Base-by-base conservation (phyloP, 495 filamentous ascomycete genomes). In the Lichina pygmaea region DNA sequence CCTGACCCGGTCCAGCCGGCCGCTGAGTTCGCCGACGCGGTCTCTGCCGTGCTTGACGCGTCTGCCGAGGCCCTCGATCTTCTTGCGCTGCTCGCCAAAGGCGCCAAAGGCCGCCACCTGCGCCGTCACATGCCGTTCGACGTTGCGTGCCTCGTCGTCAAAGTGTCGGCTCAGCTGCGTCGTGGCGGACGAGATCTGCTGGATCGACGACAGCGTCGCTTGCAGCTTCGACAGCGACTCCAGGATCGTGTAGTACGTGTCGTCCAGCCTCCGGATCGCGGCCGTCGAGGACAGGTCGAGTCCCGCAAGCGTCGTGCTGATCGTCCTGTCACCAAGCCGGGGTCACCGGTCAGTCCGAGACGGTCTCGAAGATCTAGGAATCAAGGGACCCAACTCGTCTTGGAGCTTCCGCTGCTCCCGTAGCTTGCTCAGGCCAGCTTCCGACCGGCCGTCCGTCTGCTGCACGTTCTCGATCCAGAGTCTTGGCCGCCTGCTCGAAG, bases 191-290 rank as follows among this genome's bases (percentile, higher is more conserved):
- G 76, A 72, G 5, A 94, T 68, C 43, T 80, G 71, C 49, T 79
- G 73, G 15, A 94, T 68, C 5, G 66, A 71, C 2, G 61, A 49
- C 17, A 92, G 70, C 2, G 76, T 82, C 44, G 66, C 63, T 44
- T 77, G 73, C 33, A 94, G 62, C 0, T 71, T 58, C 40, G 71
- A 67, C 33, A 86, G 64, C 48, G 79, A 86, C 54, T 86, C 78
- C 12, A 89, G 65, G 6, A 94, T 66, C 5, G 77, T 74, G 53
- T 86, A 85, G 61, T 92, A 92, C 0, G 78, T 84, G 51, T 79
- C 77, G 54, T 92, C 82, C n/a, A 94, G 68, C 41, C 71, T 71
- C 49, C 71, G 69, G 15, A 75, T 89, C 24, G 24, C 24, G 24
- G 24, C 24, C 24, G 24, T 24, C 24, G 24, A 24, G 24, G 24